Base-by-base conservation (phyloP, 306 rosid species). In the Inga leiocalycina region DNA sequence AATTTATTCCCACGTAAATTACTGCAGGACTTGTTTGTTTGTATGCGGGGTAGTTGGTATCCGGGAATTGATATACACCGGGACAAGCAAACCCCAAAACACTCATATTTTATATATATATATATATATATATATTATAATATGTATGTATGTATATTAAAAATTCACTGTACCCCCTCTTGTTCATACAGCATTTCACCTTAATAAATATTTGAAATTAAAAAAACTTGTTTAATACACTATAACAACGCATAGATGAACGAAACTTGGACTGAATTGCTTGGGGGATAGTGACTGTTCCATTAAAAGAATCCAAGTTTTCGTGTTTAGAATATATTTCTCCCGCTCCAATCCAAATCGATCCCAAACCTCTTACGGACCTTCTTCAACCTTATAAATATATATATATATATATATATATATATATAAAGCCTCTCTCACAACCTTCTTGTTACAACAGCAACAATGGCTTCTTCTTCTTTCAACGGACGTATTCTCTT, bases 401-500 rank as follows among this genome's bases (percentile, higher is more conserved):
- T n/a, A 57, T 20, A 17, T 7, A 54, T 19, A 54, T n/a, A n/a
- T n/a, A 5, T 20, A 54, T n/a, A 57, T 20, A 5, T 20, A 54
- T n/a, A 57, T 20, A 17, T 7, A 54, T 19, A 54, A 15, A 49
- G 6, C n/a, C 48, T 52, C 27, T 39, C 3, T 14, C 37, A 67
- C 8, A 8, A 30, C 64, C 9, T 69, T 0, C 49, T 54, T 9
- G 52, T n/a, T 2, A 10, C 34, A 24, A 62, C 37, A 77, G 2
- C 27, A 76, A 89, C 27, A 76, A 89, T 87, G 92, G 90, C 61
- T 82, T 78, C 48, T 57, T 57, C 37, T 59, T 67, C 22, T 44
- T 51, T 16, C 17, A 77, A 80, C 4, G 52, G 54, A 66, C 30
- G 52, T n/a, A 43, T 77, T 67, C 1, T 80, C 11, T 57, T 64